Evolutionary conservation across 2,329 filamentous ascomycete genomes (phyloP).

Genomic region (Alternaria triticina): DNA sequence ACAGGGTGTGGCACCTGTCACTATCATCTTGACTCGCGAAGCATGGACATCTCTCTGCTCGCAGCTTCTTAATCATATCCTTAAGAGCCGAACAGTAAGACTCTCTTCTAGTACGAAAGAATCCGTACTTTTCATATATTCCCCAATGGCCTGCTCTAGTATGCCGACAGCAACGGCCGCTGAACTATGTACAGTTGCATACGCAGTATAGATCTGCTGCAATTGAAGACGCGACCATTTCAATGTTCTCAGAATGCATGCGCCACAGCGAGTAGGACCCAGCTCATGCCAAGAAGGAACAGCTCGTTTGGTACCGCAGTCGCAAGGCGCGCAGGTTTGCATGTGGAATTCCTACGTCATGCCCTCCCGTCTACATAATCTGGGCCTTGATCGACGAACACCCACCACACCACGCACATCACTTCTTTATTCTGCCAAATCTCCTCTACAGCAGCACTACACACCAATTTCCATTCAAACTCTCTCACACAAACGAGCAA

Average conservation of each 20-base stretch:
- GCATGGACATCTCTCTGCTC: neutral
- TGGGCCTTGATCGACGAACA: conserved; percentile 8
- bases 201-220: neutral
- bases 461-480: conserved; percentile 2
- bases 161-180: neutral
- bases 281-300: conserved; percentile 1
- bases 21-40: neutral
- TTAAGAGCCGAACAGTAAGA: neutral
- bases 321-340: conserved; percentile 15
- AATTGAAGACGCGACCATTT: neutral
- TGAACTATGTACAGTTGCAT: neutral
- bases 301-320: conserved; percentile 5
- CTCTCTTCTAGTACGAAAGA: neutral
- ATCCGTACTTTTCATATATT: neutral
- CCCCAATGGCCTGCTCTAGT: neutral
- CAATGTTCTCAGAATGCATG: neutral
- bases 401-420: conserved; percentile 1
- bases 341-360: conserved; percentile 25
- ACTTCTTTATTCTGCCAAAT: conserved; percentile 4
- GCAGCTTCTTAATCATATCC: neutral
- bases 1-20: neutral
- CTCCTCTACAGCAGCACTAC: conserved; percentile 2
- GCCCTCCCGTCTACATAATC: conserved; percentile 20
- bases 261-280: conserved; percentile 1
- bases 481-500: neutral